Percentiles rank a stretch among this genome's conserved stretches.
phyloP scores from a whole-genome alignment of 2,329 filamentous ascomycete genomes.

The Mycosphaerelloides madeirae region DNA sequence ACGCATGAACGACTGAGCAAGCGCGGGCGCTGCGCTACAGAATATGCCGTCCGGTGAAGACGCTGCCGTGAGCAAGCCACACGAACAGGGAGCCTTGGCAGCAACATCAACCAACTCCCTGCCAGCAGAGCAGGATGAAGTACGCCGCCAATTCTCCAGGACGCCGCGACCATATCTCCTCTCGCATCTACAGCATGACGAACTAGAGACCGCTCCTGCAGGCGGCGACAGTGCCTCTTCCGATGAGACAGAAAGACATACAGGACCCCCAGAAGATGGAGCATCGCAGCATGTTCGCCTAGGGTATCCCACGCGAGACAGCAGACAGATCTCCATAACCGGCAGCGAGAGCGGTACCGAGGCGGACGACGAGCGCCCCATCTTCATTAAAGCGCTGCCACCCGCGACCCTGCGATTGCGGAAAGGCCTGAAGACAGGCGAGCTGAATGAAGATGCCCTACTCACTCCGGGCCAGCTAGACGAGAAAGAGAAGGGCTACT shows the following conservation, averaged over 20 bases:
- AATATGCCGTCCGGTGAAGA: too few species aligned
- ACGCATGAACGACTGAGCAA: too few species aligned
- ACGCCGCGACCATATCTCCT: conserved; percentile 8
- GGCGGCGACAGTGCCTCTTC: neutral
- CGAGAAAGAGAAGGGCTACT: conserved; percentile 43
- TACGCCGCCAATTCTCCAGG: conserved; percentile 5
- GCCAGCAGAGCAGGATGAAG: conserved; percentile 1
- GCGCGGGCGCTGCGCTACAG: too few species aligned
- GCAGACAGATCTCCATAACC: conserved; percentile 44
- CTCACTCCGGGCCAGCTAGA: conserved; percentile 47
- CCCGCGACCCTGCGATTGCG: conserved; percentile 67
- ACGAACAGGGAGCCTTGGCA: too few species aligned
- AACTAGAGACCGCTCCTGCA: neutral
- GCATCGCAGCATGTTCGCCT: neutral
- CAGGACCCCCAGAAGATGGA: neutral
- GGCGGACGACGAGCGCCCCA: conserved; percentile 80
- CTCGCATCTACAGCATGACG: conserved; percentile 2
- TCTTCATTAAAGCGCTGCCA: conserved; percentile 73
- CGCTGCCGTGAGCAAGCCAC: too few species aligned
- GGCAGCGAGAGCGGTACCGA: conserved; percentile 90
- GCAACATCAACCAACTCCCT: too few species aligned
- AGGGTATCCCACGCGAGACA: conserved; percentile 4
- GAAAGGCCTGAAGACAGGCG: conserved; percentile 67
- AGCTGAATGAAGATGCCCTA: conserved; percentile 38
- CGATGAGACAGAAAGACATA: neutral